Percentiles rank a stretch among this genome's conserved stretches.
phyloP scores from a whole-genome alignment of 495 filamentous ascomycete genomes.

The Cercophora newfieldiana region DNA sequence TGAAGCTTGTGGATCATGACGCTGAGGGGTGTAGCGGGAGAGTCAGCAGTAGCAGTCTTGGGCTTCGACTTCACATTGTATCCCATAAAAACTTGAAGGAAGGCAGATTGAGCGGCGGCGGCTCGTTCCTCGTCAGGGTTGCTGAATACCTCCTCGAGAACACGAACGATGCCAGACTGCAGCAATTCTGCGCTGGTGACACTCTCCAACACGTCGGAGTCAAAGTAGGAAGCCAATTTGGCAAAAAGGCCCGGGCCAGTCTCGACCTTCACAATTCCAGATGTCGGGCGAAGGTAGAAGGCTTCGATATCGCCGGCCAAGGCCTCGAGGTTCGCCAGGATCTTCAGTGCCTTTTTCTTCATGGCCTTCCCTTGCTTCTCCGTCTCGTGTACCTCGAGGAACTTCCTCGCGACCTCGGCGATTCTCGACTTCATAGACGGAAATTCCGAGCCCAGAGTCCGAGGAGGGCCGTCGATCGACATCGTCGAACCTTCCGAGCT shows the following conservation, averaged over 20 bases:
- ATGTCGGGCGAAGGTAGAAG: slow-evolving; percentile 62
- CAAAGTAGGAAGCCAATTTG: slow-evolving; percentile 82
- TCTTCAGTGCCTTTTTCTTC: slow-evolving; percentile 73
- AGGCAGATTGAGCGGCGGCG: slow-evolving; percentile 71
- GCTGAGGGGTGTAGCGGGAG: slow-evolving; percentile 81
- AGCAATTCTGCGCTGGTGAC: slow-evolving; percentile 97
- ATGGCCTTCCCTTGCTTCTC: slow-evolving; percentile 67
- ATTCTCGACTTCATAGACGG: slow-evolving; percentile 74
- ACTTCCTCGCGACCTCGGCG: slow-evolving; percentile 70
- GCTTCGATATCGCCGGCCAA: slow-evolving; percentile 69
- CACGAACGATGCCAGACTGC: slow-evolving; percentile 82
- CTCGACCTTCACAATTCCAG: slow-evolving; percentile 41
- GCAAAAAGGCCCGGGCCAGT: slow-evolving; percentile 67
- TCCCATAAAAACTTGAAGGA: slow-evolving; percentile 93
- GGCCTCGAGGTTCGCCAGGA: slow-evolving; percentile 68
- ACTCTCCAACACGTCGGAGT: slow-evolving; percentile 80
- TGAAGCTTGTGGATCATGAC: slow-evolving; percentile 91
- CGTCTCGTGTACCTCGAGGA: slow-evolving; percentile 79
- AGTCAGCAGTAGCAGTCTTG: slow-evolving; percentile 61
- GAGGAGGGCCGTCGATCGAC: slow-evolving; percentile 53
- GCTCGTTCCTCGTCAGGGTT: slow-evolving; percentile 58
- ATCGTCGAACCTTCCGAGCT: slow-evolving; percentile 61
- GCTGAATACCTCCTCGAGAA: slow-evolving; percentile 78
- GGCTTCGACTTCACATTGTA: slow-evolving; percentile 61
- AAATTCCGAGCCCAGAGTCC: slow-evolving; percentile 48